Conservation (phyloP, 495 filamentous ascomycete genomes). For the Delitschia confertaspora region DNA sequence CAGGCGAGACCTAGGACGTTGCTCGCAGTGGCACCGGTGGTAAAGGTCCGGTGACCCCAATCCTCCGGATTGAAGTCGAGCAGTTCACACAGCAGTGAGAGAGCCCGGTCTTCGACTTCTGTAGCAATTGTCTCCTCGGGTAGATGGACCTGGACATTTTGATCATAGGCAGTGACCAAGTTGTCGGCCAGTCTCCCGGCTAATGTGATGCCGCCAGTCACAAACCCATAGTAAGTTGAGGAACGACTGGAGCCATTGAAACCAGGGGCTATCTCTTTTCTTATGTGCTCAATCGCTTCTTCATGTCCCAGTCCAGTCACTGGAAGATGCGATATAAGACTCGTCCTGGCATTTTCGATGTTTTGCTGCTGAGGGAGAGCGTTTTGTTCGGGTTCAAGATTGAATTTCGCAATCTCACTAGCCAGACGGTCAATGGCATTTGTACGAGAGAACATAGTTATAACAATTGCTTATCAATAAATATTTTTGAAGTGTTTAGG, state of each 20-base stretch:
- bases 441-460: constrained; percentile 11
- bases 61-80: constrained; percentile 45
- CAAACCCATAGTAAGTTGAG: constrained; percentile 75
- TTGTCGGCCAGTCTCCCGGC: constrained; percentile 79
- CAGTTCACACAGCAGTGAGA: constrained; percentile 60
- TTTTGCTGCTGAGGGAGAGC: constrained; percentile 19
- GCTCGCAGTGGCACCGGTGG: constrained; percentile 79
- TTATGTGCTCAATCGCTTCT: constrained; percentile 42
- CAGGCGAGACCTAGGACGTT: constrained; percentile 62
- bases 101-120: constrained; percentile 60
- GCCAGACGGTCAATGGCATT: constrained; percentile 9
- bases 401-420: constrained; percentile 10
- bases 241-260: constrained; percentile 55
- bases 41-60: constrained; percentile 63
- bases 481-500: no score
- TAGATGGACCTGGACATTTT: constrained; percentile 81
- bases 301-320: constrained; percentile 41
- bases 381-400: constrained; percentile 4
- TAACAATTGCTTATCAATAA: no score
- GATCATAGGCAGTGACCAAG: constrained; percentile 66
- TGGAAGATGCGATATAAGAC: constrained; percentile 32
- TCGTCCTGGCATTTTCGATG: constrained; percentile 20
- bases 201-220: constrained; percentile 73
- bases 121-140: constrained; percentile 64
- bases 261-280: constrained; percentile 54